These are phyloP conservation scores for Amanita polypyramis DNA, from an alignment of 768 basidiomycete genomes.

Conservation along the genomic window DNA sequence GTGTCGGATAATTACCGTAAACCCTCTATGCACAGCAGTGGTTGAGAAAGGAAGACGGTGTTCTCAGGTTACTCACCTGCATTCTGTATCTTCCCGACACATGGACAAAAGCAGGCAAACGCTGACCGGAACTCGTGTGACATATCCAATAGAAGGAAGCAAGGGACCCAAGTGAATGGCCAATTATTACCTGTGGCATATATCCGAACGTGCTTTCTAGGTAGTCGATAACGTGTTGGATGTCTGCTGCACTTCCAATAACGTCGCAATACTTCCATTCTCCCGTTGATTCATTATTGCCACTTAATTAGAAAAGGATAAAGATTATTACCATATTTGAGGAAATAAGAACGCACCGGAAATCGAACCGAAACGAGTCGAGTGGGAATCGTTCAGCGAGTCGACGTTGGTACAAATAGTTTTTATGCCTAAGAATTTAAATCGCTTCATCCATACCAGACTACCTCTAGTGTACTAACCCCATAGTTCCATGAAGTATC, in stretches of 20 bases:
- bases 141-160: constrained; percentile 61
- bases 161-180: constrained; percentile 73
- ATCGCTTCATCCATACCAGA: background rate
- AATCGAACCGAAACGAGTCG: constrained; percentile 84
- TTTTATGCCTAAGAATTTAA: constrained; percentile 52
- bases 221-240: constrained; percentile 53
- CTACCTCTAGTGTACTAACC: constrained; percentile 34
- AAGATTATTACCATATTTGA: background rate
- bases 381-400: constrained; percentile 54
- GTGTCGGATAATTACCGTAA: constrained; percentile 23
- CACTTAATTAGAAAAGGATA: constrained; percentile 28
- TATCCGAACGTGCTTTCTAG: constrained; percentile 55
- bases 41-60: background rate
- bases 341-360: constrained; percentile 43
- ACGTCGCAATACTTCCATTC: constrained; percentile 52
- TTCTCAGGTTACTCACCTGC: constrained; percentile 37
- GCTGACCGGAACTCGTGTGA: constrained; percentile 44
- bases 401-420: constrained; percentile 73
- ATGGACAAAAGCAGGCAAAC: constrained; percentile 57
- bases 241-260: constrained; percentile 52
- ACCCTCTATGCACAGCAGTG: constrained; percentile 25
- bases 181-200: constrained; percentile 56
- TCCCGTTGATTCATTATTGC: constrained; percentile 70
- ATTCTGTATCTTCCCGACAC: constrained; percentile 73
- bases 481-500: constrained; percentile 75